Conservation (phyloP, 2,329 filamentous ascomycete genomes). For the Diaporthe sp. region DNA sequence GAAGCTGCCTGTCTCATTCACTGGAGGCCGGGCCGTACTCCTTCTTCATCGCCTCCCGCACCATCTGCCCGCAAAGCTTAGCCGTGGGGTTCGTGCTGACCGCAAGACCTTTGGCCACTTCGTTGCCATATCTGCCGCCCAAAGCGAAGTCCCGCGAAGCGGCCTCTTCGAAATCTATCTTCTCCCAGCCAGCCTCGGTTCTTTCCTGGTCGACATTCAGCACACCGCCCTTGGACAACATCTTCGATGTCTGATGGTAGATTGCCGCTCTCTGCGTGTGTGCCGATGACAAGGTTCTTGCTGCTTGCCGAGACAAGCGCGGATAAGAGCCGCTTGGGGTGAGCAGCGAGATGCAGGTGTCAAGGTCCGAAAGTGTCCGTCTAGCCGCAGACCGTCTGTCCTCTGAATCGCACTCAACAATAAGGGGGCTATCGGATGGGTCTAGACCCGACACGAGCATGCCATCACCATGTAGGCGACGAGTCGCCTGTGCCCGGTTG, state of each 20-base stretch:
- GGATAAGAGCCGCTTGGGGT: slow-evolving; percentile 65
- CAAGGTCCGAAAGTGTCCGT: slow-evolving; percentile 66
- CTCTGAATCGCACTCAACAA: slow-evolving; percentile 52
- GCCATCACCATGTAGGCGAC: slow-evolving; percentile 74
- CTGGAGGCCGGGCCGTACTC: slow-evolving; percentile 70
- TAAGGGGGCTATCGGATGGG: slow-evolving; percentile 57
- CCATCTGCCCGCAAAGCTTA: slow-evolving; percentile 78
- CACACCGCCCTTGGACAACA: slow-evolving; percentile 52
- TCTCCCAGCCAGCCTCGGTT: slow-evolving; percentile 64
- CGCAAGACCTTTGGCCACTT: slow-evolving; percentile 74
- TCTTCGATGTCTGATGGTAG: slow-evolving; percentile 71
- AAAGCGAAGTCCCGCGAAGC: slow-evolving; percentile 75
- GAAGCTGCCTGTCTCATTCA: slow-evolving; percentile 12
- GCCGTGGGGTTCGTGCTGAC: slow-evolving; percentile 78
- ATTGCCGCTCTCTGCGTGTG: slow-evolving; percentile 80
- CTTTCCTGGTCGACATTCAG: slow-evolving; percentile 57
- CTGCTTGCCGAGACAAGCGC: slow-evolving; percentile 74
- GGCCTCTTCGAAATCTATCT: slow-evolving; percentile 71
- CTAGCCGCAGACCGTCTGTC: slow-evolving; percentile 58
- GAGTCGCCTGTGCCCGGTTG: slow-evolving; percentile 78
- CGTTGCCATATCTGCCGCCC: slow-evolving; percentile 75
- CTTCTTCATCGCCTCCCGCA: slow-evolving; percentile 78
- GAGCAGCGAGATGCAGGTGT: slow-evolving; percentile 70
- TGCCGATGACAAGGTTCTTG: slow-evolving; percentile 76
- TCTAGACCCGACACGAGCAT: slow-evolving; percentile 62